phyloP scores from a whole-genome alignment of 2,329 filamentous ascomycete genomes.

The Paecilomyces fulvus region DNA sequence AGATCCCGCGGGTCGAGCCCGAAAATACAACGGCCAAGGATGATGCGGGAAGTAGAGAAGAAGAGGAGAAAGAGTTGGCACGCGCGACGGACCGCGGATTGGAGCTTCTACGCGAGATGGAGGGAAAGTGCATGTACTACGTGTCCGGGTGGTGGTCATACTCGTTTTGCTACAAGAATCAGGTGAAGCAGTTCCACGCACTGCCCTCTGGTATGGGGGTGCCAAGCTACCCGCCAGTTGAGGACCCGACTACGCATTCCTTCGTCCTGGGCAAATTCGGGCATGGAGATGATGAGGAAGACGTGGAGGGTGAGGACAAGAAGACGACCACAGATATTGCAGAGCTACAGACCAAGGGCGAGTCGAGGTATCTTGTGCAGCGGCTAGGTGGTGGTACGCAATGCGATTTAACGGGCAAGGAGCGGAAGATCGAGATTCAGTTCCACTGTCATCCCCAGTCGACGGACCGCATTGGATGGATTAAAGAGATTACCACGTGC shows the following conservation, averaged over 20 bases:
- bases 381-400: slow-evolving; percentile 68
- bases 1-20: slow-evolving; percentile 62
- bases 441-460: slow-evolving; percentile 71
- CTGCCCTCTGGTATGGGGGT: slow-evolving; percentile 61
- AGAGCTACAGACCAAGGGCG: slow-evolving; percentile 70
- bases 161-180: slow-evolving; percentile 81
- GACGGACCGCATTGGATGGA: slow-evolving; percentile 73
- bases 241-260: slow-evolving; percentile 66
- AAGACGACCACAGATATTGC: slow-evolving; percentile 39
- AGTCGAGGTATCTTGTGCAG: slow-evolving; percentile 80
- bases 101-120: slow-evolving; percentile 69
- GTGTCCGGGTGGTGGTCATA: slow-evolving; percentile 93
- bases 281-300: slow-evolving; percentile 24
- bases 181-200: slow-evolving; percentile 86
- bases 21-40: slow-evolving; percentile 59
- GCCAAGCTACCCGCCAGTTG: slow-evolving; percentile 60
- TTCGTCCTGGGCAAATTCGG: slow-evolving; percentile 64
- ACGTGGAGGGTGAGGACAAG: slow-evolving; percentile 17
- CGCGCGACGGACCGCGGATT: slow-evolving; percentile 70
- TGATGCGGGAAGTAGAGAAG: slow-evolving; percentile 43
- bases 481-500: slow-evolving; percentile 87
- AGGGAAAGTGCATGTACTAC: slow-evolving; percentile 74
- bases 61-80: slow-evolving; percentile 71
- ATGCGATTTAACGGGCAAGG: slow-evolving; percentile 76
- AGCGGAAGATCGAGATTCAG: slow-evolving; percentile 73